Base-by-base conservation (phyloP, 2,329 filamentous ascomycete species). In the Knoxdaviesia capensis region DNA sequence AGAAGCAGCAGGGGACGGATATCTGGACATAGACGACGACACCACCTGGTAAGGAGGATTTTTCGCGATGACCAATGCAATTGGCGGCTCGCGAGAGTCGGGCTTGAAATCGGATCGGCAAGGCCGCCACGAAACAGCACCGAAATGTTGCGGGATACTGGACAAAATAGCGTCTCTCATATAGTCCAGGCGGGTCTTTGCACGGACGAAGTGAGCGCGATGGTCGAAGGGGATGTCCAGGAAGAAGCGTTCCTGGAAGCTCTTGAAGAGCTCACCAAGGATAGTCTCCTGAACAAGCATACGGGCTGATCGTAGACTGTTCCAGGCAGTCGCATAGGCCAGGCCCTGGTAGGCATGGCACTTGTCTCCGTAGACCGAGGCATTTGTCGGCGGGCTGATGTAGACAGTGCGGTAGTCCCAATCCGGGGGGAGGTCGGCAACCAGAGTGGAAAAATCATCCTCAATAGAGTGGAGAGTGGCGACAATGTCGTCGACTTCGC, bases 111-210 rank as follows among this genome's bases (percentile, higher is more conserved):
- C 11, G 5, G 31, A 53, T 49, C 20, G 20, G 20, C 2, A 20
- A 20, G 20, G 20, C 20, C 20, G 20, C 20, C 20, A 20, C 20
- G 20, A 62, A 39, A 69, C 56, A n/a, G 67, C 53, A 32, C 64
- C 65, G 37, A 68, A 63, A 47, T 68, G 61, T 48, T 69, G 65
- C 1, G 66, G 66, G 2, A 68, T 59, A 41, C 59, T 67, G 38
- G 64, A 63, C 36, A 62, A 53, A 39, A 68, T 59, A 31, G 59
- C 60, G 37, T 59, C 53, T 41, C 60, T 55, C 30, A 68, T 53
- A 40, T 54, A 54, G 41, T 58, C 53, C 31, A 68, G 53, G 43
- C 60, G 47, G 33, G 51, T 52, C 42, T 60, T 58, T 4, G 55
- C 54, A 44, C 54, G 60, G 20, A 61, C 56, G 11, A 61, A 51